phyloP scores from a whole-genome alignment of 2,329 filamentous ascomycete species.

The Venturia asperata region DNA sequence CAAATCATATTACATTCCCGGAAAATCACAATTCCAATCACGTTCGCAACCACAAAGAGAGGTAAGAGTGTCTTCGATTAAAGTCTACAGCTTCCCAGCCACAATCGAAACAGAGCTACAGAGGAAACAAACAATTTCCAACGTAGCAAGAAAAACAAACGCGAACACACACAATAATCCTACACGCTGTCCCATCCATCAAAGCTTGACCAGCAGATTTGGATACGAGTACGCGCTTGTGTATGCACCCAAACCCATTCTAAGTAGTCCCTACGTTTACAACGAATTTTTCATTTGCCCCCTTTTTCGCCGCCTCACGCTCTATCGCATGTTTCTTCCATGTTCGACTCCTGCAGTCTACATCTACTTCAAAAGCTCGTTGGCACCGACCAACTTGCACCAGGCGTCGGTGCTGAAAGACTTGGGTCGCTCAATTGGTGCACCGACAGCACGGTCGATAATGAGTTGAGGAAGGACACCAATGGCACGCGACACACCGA shows the following conservation, averaged over 20 bases:
- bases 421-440: conserved; percentile 98
- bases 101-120: background rate
- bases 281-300: conserved; percentile 5
- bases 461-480: conserved; percentile 99
- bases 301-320: background rate
- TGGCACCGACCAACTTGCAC: conserved; percentile 78
- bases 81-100: background rate
- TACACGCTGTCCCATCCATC: conserved; percentile 2
- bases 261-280: conserved; percentile 7
- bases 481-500: conserved; percentile 95
- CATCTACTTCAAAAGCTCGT: conserved; percentile 9
- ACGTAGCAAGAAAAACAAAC: background rate
- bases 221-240: conserved; percentile 3
- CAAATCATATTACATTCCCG: too few relatives aligned
- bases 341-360: background rate
- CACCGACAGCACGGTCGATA: conserved; percentile 95
- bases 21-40: background rate
- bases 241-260: conserved; percentile 3
- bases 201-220: conserved; percentile 11
- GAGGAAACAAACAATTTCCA: background rate
- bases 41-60: background rate
- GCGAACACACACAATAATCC: background rate
- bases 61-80: background rate
- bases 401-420: conserved; percentile 97
- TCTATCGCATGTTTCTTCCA: background rate